Evolutionary conservation across 805 yeast genomes (phyloP).

Genomic region (Debaryomyces tyrocola): DNA sequence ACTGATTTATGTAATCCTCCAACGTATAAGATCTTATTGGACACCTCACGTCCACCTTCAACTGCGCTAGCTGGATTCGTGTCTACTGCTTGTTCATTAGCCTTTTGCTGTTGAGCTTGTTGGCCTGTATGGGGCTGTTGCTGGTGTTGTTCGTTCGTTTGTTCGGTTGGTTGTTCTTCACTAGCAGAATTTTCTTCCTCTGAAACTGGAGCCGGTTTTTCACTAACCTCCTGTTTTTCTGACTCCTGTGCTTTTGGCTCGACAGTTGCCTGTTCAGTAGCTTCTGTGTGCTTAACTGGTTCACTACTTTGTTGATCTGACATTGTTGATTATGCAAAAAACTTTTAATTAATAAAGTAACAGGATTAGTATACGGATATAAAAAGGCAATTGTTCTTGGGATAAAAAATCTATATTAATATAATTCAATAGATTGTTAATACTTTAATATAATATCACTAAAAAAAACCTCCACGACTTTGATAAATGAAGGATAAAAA

Average conservation of each 20-base stretch:
- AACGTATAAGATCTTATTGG: slow-evolving; percentile 71
- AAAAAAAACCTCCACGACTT: slow-evolving; percentile 1
- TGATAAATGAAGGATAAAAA: slow-evolving; percentile 1
- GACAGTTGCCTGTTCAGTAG: neutral
- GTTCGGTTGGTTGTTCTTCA: neutral
- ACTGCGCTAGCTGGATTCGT: slow-evolving; percentile 62
- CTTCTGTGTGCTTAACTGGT: neutral
- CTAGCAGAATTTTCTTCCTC: neutral
- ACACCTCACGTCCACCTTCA: slow-evolving; percentile 80
- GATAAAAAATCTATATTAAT: neutral
- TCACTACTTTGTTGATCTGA: slow-evolving; percentile 4
- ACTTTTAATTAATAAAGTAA: neutral
- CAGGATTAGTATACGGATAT: neutral
- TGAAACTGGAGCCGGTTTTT: too few relatives aligned
- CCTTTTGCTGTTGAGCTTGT: neutral
- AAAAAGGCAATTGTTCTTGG: neutral
- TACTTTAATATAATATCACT: neutral
- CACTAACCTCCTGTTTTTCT: neutral
- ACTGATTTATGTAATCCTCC: slow-evolving; percentile 70
- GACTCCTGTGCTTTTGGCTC: neutral
- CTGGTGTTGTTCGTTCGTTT: neutral
- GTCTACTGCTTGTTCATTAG: neutral
- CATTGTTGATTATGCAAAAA: slow-evolving; percentile 2
- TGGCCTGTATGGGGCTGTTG: neutral
- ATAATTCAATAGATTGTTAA: neutral